Percentiles rank a stretch among this genome's conserved stretches.
These are phyloP conservation scores for Ocimum tenuiflorum DNA, from an alignment of 257 asterid genomes.

Conservation along the genomic window DNA sequence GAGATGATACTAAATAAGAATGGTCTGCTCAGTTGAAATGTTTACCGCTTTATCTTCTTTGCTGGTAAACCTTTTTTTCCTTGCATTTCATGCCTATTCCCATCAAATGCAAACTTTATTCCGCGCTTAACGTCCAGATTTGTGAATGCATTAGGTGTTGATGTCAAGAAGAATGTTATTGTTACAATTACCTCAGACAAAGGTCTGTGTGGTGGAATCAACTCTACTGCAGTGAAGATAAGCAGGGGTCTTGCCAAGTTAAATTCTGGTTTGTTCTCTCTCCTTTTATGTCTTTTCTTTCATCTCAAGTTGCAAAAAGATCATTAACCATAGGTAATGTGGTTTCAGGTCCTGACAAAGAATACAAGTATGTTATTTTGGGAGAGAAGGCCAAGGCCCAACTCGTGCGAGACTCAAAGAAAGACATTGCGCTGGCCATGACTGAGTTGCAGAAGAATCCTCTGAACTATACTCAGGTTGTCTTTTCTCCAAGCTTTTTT, in stretches of 20 bases:
- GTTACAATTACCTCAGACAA: slow-evolving; percentile 84
- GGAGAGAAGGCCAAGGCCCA: slow-evolving; percentile 99
- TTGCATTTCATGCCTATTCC: neutral
- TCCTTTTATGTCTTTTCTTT: neutral
- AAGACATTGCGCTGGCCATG: slow-evolving; percentile 51
- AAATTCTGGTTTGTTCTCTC: slow-evolving; percentile 48
- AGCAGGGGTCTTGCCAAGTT: slow-evolving; percentile 72
- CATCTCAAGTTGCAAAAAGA: neutral
- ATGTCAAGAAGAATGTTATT: slow-evolving; percentile 83
- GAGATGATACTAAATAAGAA: neutral
- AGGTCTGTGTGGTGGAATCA: slow-evolving; percentile 99
- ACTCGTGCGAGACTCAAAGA: slow-evolving; percentile 79
- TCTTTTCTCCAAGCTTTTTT: neutral
- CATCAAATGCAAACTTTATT: neutral
- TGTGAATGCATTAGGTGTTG: slow-evolving; percentile 55
- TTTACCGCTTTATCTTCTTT: neutral
- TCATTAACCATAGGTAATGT: slow-evolving; percentile 2
- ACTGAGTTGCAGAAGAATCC: slow-evolving; percentile 93
- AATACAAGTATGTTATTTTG: slow-evolving; percentile 60
- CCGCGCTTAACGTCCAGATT: neutral
- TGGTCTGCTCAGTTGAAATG: neutral
- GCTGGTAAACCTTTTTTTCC: neutral
- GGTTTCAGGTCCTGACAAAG: slow-evolving; percentile 77
- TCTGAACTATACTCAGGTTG: slow-evolving; percentile 91
- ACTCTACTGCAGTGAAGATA: slow-evolving; percentile 84